A percentile compares a stretch with the other conserved stretches of the same genome.
Conservation (phyloP, 768 basidiomycete species). For the Coprinopsis strossmayeri region DNA sequence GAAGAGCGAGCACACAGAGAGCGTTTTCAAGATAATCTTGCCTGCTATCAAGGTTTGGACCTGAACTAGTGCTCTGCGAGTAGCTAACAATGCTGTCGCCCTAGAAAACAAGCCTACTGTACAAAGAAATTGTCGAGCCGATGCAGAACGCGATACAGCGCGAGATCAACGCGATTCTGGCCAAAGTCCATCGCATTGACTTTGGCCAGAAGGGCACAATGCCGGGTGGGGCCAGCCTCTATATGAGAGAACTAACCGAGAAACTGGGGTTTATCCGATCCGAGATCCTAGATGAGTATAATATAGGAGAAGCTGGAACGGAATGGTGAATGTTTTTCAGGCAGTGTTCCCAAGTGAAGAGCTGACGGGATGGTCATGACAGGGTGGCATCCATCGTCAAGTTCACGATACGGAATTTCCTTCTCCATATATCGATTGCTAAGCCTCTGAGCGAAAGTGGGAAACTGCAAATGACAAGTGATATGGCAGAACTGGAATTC, state of each 20-base stretch:
- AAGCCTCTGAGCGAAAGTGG: conserved; percentile 88
- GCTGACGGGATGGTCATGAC: background rate
- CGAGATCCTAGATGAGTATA: conserved; percentile 68
- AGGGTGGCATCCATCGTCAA: conserved; percentile 67
- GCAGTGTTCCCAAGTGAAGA: background rate
- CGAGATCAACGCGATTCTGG: conserved; percentile 74
- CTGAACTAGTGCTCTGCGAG: background rate
- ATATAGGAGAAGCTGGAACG: conserved; percentile 61
- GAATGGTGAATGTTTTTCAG: conserved; percentile 54
- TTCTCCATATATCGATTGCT: conserved; percentile 91
- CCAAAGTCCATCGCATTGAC: conserved; percentile 80
- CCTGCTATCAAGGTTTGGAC: conserved; percentile 52
- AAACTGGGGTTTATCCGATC: conserved; percentile 77
- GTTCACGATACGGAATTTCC: conserved; percentile 79
- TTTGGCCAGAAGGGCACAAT: conserved; percentile 63
- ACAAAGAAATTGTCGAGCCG: conserved; percentile 55
- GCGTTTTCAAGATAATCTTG: conserved; percentile 47
- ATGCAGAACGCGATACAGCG: conserved; percentile 64
- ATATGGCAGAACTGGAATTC: conserved; percentile 97
- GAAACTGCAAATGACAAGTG: conserved; percentile 89
- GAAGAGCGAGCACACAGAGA: conserved; percentile 58
- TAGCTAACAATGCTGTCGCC: background rate
- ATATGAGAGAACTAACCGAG: conserved; percentile 89
- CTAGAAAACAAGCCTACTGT: conserved; percentile 25
- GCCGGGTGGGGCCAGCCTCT: conserved; percentile 68